phyloP scores from a whole-genome alignment of 306 rosid species.

The Castanea crenata region DNA sequence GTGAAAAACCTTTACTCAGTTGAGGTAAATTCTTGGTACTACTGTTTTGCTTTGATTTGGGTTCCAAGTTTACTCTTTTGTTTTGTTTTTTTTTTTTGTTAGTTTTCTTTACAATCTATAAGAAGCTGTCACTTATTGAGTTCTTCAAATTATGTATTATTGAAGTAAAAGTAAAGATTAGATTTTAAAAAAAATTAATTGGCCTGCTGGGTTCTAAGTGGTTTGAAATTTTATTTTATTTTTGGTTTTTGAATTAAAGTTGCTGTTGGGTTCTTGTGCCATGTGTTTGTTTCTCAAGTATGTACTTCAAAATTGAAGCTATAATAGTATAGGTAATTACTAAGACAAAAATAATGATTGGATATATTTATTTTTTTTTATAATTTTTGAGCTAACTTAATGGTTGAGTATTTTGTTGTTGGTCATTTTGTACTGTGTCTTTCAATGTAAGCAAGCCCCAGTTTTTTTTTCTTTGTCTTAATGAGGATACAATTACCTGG shows the following conservation, averaged over 20 bases:
- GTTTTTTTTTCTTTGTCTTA: background rate
- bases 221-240: background rate
- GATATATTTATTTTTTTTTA: background rate
- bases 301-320: background rate
- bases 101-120: background rate
- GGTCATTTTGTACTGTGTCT: constrained; percentile 14
- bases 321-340: background rate
- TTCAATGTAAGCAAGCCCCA: constrained; percentile 26
- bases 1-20: constrained; percentile 6
- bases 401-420: constrained; percentile 9
- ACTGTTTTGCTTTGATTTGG: background rate
- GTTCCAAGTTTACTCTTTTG: background rate
- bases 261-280: background rate
- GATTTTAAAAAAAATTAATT: background rate
- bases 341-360: background rate
- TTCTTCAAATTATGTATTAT: background rate
- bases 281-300: background rate
- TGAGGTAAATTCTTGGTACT: background rate
- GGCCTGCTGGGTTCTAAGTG: background rate
- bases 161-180: background rate
- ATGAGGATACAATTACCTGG: background rate
- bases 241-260: background rate
- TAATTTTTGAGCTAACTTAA: constrained; percentile 19
- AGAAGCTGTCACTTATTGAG: background rate
- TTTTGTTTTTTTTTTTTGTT: background rate